Base-by-base conservation (phyloP, 331 rosid species). In the Dryas integrifolia region DNA sequence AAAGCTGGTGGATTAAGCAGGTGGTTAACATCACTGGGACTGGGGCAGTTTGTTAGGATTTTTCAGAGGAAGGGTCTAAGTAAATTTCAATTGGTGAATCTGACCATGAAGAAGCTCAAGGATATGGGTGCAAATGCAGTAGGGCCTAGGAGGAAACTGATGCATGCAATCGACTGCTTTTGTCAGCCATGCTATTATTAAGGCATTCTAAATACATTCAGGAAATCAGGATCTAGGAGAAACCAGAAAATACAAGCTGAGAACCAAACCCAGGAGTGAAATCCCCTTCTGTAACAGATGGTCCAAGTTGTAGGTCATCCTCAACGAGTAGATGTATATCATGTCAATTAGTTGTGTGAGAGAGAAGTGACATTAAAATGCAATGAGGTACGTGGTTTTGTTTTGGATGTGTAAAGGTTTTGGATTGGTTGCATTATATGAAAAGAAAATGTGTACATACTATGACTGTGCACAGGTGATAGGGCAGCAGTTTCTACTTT, bases 71-170 rank as follows among this genome's bases (percentile, higher is more conserved):
- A 66, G 71, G 60, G 88, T 72, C 68, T 94, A 40, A 66, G 24
- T 47, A 95, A 91, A 73, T 88, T 85, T 80, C 96, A 92, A 67
- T 85, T 95, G 74, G 96, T 83, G 65, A 86, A 88, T 80, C 77
- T 95, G 61, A 95, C 91, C 69, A 91, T 91, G 98, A 84, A 91
- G 66, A 95, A 88, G 75, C 96, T 95, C 67, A 88, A 95, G 84
- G 93, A 91, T 81, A 95, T 95, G 97, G 96, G 97, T 10, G 96
- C 96, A 45, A 82, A 66, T 79, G 96, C 98, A 0, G 98, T 95
- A 16, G 97, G 98, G 72, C 98, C 98, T 10, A 82, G 97, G 81
- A 80, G 97, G 89, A 95, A 95, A 81, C 83, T 95, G 75, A 91
- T 95, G 60, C 96, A 91, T 62, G 97, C 98, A 66, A 88, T 95